phyloP scores from a whole-genome alignment of 2,329 filamentous ascomycete species.

The Emergomyces africanus region DNA sequence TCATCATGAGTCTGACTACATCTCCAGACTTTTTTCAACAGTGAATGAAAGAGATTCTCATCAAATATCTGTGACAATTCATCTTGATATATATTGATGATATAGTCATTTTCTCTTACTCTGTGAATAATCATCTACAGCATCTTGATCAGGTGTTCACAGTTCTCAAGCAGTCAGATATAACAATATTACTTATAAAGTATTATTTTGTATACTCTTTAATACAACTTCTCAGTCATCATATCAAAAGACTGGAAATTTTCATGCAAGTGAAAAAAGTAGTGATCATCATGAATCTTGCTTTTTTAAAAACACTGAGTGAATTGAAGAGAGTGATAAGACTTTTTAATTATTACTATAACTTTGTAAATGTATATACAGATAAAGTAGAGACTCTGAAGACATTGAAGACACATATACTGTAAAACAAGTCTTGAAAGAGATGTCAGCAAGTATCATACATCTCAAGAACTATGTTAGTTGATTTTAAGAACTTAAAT shows the following conservation, averaged over 20 bases:
- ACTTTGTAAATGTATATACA: background rate
- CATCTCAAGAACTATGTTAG: background rate
- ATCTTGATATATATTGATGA: background rate
- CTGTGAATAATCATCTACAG: background rate
- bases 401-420: background rate
- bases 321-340: background rate
- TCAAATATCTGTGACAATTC: background rate
- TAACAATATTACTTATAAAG: background rate
- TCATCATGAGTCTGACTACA: background rate
- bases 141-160: background rate
- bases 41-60: background rate
- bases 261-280: background rate
- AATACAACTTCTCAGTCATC: background rate
- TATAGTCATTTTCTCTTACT: background rate
- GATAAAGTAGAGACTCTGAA: background rate
- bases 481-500: background rate
- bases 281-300: background rate
- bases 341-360: background rate
- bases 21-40: background rate
- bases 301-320: background rate
- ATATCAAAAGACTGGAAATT: background rate
- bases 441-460: background rate
- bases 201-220: background rate
- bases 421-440: background rate
- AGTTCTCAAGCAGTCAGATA: background rate